Evolutionary conservation across 768 basidiomycete genomes (phyloP), one percentile per base, ranked within the genome.

Genomic region (Agrocybe chaxingu): DNA sequence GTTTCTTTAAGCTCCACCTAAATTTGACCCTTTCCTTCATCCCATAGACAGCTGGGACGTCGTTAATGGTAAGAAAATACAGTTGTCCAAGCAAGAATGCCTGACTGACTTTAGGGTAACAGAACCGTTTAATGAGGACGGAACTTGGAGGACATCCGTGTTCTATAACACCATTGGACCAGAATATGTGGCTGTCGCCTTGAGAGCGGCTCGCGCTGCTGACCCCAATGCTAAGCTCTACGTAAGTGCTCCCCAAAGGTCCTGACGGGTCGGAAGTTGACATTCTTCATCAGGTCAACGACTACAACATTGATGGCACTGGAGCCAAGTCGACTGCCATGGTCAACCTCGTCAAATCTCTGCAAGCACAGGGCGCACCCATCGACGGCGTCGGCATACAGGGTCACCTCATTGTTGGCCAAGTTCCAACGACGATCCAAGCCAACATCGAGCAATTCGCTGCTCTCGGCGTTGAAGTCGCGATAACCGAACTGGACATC

Each of bases 401-500:
- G 66, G 66, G 70, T 45, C 84, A 85, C 62, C 69, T 84, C 54
- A 78, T 82, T 57, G 76, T 84, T 24, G 83, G 82, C 16, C 58
- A 75, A 53, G 70, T 85, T 11, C 79, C 81, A 1, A 64, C 73
- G 2, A 66, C 67, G 8, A 62, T 86, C 43, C 67, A 75, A 48
- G 62, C 70, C 2, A 78, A 79, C 51, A 66, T 84, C 48, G 60
- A 75, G 52, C 69, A 74, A 44, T 78, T 86, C 60, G 74, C 78
- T 9, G 75, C 75, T 8, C 76, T 85, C 24, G 83, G 85, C 3
- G 68, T 87, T 38, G 84, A 86, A 56, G 79, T 85, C 19, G 84
- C 83, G 8, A 77, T 85, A 56, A 87, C 85, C 2, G 85, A 85
- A 60, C 74, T 87, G 42, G 84, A 87, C 59, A 81, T 81, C 57